Evolutionary conservation across 805 yeast species (phyloP).

Genomic region (Candida vaughaniae): DNA sequence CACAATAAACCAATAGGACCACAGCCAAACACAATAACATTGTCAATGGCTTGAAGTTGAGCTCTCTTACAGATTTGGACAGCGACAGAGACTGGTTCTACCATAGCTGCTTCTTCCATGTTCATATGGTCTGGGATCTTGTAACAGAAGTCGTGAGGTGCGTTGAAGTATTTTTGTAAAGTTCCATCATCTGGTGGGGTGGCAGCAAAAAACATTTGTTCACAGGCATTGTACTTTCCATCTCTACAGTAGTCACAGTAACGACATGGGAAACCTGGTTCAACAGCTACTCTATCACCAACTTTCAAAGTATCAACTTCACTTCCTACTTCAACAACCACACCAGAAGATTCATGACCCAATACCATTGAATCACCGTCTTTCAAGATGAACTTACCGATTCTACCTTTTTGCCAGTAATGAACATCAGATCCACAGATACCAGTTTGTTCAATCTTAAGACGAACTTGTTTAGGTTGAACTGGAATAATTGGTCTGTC

Average conservation of each 20-base stretch:
- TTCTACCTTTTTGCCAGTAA: constrained; percentile 20
- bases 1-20: constrained; percentile 28
- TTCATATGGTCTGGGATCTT: constrained; percentile 23
- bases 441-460: constrained; percentile 21
- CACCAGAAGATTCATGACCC: constrained; percentile 50
- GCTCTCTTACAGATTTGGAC: constrained; percentile 23
- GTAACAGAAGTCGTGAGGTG: constrained; percentile 16
- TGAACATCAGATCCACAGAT: constrained; percentile 25
- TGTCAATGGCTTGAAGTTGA: constrained; percentile 15
- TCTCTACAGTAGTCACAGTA: constrained; percentile 20
- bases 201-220: constrained; percentile 19
- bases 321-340: constrained; percentile 49
- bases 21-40: constrained; percentile 23
- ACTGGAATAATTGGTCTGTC: constrained; percentile 14
- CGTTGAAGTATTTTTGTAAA: constrained; percentile 17
- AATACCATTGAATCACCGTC: constrained; percentile 30
- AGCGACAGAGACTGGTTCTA: constrained; percentile 24
- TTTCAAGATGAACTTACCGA: constrained; percentile 30
- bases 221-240: constrained; percentile 22
- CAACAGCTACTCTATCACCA: constrained; percentile 50
- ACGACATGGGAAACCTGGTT: constrained; percentile 57
- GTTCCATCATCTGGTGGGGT: constrained; percentile 23
- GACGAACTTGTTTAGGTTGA: constrained; percentile 19
- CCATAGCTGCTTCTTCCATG: constrained; percentile 25
- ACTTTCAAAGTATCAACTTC: constrained; percentile 43